These are phyloP conservation scores for Jasminum sambac DNA, from an alignment of 257 asterid species.

Conservation along the genomic window DNA sequence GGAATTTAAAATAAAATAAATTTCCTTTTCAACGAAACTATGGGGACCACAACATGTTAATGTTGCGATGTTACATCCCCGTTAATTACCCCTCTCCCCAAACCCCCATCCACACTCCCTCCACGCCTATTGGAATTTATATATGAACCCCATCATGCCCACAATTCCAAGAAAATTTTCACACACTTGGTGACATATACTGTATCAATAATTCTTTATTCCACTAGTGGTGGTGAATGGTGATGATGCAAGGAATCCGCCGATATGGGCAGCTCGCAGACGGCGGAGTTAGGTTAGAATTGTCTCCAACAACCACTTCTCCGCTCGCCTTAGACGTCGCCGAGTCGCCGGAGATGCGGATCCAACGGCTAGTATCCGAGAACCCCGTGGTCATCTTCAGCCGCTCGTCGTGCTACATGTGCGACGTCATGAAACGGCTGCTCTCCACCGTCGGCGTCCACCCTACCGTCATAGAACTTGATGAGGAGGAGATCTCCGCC, in stretches of 20 bases:
- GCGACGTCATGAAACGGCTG: conserved; percentile 84
- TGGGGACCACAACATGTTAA: neutral
- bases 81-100: neutral
- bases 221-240: conserved; percentile 27
- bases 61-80: neutral
- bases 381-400: conserved; percentile 83
- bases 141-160: neutral
- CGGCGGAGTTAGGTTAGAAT: conserved; percentile 67
- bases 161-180: neutral
- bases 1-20: neutral
- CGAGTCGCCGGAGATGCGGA: conserved; percentile 76
- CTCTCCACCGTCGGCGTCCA: conserved; percentile 73
- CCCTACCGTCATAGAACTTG: conserved; percentile 83
- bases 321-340: conserved; percentile 68
- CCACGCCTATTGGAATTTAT: neutral
- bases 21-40: neutral
- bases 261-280: conserved; percentile 37
- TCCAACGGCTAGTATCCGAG: conserved; percentile 77
- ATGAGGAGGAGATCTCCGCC: conserved; percentile 81
- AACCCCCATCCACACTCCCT: neutral
- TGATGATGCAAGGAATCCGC: conserved; percentile 71
- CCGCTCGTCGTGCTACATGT: conserved; percentile 92
- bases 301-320: conserved; percentile 49
- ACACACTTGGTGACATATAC: neutral
- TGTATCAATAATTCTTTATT: neutral